Evolutionary conservation across 345 rosid genomes (phyloP).

Genomic region (Brassica rapa): DNA sequence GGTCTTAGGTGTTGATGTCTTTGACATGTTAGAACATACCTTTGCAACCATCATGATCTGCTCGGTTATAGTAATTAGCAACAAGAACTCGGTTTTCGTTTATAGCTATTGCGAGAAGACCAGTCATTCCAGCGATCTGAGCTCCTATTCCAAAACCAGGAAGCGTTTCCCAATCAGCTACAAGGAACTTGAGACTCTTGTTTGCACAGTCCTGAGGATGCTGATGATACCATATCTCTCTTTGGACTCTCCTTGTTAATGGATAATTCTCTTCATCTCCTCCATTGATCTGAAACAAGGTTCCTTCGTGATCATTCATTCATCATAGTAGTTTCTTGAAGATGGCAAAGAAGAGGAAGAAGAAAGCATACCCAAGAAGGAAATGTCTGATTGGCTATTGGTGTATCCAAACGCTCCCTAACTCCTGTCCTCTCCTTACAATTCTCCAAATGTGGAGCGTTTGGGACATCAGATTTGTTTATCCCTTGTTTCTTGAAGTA

Average conservation of each 20-base stretch:
- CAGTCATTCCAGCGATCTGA: slow-evolving; percentile 88
- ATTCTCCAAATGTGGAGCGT: slow-evolving; percentile 79
- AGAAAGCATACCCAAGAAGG: slow-evolving; percentile 88
- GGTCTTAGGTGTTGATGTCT: background rate
- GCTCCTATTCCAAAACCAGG: slow-evolving; percentile 96
- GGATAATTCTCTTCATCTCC: slow-evolving; percentile 95
- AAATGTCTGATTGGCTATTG: slow-evolving; percentile 41
- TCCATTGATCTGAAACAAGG: slow-evolving; percentile 60
- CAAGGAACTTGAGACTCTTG: slow-evolving; percentile 66
- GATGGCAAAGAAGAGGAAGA: background rate
- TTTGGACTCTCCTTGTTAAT: slow-evolving; percentile 79
- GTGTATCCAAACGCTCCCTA: slow-evolving; percentile 51
- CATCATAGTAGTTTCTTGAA: background rate
- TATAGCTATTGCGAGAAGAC: slow-evolving; percentile 82
- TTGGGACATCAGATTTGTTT: slow-evolving; percentile 50
- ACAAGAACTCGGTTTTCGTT: slow-evolving; percentile 79
- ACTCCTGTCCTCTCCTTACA: slow-evolving; percentile 49
- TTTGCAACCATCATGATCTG: slow-evolving; percentile 86
- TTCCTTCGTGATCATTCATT: background rate
- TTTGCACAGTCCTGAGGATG: slow-evolving; percentile 74
- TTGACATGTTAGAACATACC: slow-evolving; percentile 42
- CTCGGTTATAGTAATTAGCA: slow-evolving; percentile 71
- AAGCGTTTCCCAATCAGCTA: slow-evolving; percentile 82
- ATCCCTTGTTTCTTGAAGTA: slow-evolving; percentile 45
- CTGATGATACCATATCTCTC: slow-evolving; percentile 90